Conservation (phyloP, 2,329 filamentous ascomycete species). For the Apiospora koreana region DNA sequence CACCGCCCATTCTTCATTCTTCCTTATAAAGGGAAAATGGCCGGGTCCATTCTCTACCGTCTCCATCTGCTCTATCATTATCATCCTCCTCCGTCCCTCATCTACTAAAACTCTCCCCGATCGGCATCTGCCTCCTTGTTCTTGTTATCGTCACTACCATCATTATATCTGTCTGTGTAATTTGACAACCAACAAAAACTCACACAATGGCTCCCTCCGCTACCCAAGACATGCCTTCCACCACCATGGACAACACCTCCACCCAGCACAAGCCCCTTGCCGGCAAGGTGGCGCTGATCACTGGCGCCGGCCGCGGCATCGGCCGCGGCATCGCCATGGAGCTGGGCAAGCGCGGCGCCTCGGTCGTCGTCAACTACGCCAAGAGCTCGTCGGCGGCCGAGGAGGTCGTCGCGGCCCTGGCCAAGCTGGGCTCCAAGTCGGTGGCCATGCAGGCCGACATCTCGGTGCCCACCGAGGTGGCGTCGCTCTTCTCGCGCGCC, state of each 20-base stretch:
- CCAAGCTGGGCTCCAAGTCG: slow-evolving; percentile 56
- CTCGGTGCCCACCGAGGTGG: slow-evolving; percentile 59
- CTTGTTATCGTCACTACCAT: background rate
- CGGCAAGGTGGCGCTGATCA: slow-evolving; percentile 62
- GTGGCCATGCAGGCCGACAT: slow-evolving; percentile 67
- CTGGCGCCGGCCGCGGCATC: slow-evolving; percentile 66
- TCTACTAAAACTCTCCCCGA: background rate
- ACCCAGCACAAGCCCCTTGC: slow-evolving; percentile 40
- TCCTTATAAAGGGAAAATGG: background rate
- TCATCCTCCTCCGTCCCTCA: background rate
- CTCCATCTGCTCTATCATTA: background rate
- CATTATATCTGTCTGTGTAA: background rate
- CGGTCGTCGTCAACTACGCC: slow-evolving; percentile 68
- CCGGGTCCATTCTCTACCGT: background rate
- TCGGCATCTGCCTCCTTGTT: background rate
- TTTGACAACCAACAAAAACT: background rate
- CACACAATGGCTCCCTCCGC: slow-evolving; percentile 35
- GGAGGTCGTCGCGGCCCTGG: slow-evolving; percentile 55
- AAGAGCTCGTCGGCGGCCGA: slow-evolving; percentile 57
- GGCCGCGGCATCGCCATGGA: slow-evolving; percentile 67
- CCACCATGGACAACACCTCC: slow-evolving; percentile 22
- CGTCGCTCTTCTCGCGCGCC: slow-evolving; percentile 65
- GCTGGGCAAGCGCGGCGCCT: slow-evolving; percentile 65
- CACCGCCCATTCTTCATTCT: background rate
- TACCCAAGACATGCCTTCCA: slow-evolving; percentile 16